Evolutionary conservation across 306 rosid genomes (phyloP), one percentile per base, ranked within the genome.

Genomic region (Coriaria nepalensis): DNA sequence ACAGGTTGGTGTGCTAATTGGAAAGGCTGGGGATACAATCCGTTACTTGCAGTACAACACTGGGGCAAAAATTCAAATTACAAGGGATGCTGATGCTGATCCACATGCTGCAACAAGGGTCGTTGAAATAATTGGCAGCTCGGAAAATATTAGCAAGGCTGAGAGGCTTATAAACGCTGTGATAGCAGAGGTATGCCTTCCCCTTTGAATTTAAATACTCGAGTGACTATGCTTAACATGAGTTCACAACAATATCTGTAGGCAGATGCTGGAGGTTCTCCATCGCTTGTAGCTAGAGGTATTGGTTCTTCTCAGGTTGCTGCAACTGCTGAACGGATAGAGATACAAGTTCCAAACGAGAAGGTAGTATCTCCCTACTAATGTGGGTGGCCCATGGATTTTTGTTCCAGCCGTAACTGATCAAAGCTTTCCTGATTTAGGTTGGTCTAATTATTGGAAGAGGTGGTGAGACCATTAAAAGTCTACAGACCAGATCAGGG

Each of bases 191-290:
- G 98, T 81, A 9, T 12, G 45, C 39, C 46, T 13, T 61, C 41
- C 15, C 33, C 35, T 33, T n/a, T 14, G 40, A 40, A 32, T 54
- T 29, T 20, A n/a, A 42, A 33, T 35, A 50, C 13, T 43, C 63
- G 14, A 29, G 11, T 11, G 36, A 13, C 45, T 45, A 43, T 39
- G 20, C 40, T 20, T 53, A 35, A 64, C 51, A 53, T 13, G 8
- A 5, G 62, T 13, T 58, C 29, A 1, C 29, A 1, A 20, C 29
- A 20, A 20, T 20, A 3, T 67, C 55, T 38, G 45, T 74, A 85
- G 98, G 98, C 98, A 67, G 98, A 92, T 73, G 98, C 94, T 5
- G 98, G 98, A 52, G 98, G 98, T 35, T 92, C 98, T 59, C 98
- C 96, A 36, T 67, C 98, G 37, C 82, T 85, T 65, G 82, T 92